phyloP scores from a whole-genome alignment of 352 stramenopile genomes.

The Phytophthora cactorum region DNA sequence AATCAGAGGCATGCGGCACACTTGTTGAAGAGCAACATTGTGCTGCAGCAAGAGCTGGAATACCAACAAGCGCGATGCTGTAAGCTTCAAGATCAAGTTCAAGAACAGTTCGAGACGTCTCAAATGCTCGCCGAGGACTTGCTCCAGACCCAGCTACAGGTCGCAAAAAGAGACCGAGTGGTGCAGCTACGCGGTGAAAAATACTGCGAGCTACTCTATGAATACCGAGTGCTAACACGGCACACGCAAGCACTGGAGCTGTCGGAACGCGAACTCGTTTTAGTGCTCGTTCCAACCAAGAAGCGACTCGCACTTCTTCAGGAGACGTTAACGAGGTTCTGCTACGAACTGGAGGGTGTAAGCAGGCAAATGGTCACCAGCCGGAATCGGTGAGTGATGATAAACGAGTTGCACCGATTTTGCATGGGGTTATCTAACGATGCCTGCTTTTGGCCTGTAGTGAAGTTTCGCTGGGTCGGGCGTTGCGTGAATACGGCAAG shows the following conservation, averaged over 20 bases:
- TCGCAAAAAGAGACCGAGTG: constrained; percentile 4
- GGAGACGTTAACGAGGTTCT: constrained; percentile 39
- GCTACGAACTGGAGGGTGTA: constrained; percentile 42
- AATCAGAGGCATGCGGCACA: constrained; percentile 34
- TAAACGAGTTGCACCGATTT: neutral
- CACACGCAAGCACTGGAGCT: constrained; percentile 35
- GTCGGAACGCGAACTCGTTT: constrained; percentile 42
- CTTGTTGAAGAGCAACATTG: constrained; percentile 39
- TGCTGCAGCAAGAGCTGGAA: constrained; percentile 34
- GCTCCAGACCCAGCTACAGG: constrained; percentile 4
- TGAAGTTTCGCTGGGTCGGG: constrained; percentile 47
- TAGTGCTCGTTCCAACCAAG: constrained; percentile 35
- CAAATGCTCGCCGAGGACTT: constrained; percentile 35
- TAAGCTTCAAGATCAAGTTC: neutral
- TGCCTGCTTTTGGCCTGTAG: constrained; percentile 19
- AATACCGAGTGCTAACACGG: constrained; percentile 26
- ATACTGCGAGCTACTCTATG: constrained; percentile 17
- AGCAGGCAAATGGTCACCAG: constrained; percentile 35
- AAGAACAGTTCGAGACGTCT: constrained; percentile 21
- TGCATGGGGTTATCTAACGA: neutral
- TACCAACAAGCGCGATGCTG: neutral
- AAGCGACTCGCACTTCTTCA: constrained; percentile 40
- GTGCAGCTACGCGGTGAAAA: constrained; percentile 31
- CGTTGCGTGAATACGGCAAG: constrained; percentile 60
- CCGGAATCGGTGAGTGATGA: constrained; percentile 37